These are phyloP conservation scores for Diplodia mutila DNA, from an alignment of 2,329 filamentous ascomycete genomes.

Conservation along the genomic window DNA sequence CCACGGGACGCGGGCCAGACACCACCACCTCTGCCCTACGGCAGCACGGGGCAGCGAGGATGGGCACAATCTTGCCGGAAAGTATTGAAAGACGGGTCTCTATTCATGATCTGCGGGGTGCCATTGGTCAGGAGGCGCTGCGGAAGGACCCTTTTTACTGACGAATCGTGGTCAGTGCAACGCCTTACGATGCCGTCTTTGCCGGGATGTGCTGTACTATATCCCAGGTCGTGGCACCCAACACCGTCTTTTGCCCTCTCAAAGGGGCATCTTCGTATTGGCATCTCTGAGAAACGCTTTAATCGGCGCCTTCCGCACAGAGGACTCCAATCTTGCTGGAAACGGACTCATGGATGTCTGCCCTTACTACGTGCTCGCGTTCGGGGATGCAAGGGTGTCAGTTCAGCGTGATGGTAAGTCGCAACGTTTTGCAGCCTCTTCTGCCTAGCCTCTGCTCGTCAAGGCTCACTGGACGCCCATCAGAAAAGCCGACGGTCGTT, in stretches of 20 bases:
- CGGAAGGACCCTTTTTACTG: neutral
- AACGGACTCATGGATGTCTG: neutral
- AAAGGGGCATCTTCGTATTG: neutral
- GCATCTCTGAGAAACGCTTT: neutral
- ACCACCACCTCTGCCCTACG: conserved; percentile 8
- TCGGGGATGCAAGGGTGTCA: conserved; percentile 6
- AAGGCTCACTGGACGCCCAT: neutral
- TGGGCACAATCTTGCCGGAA: neutral
- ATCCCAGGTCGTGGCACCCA: neutral
- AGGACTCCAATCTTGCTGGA: neutral
- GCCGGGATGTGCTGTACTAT: conserved; percentile 14
- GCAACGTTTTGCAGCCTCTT: neutral
- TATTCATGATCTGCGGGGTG: neutral
- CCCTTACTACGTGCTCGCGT: neutral
- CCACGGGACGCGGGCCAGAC: neutral
- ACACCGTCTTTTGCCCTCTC: conserved; percentile 11
- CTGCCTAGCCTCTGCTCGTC: neutral
- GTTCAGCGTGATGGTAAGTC: conserved; percentile 8
- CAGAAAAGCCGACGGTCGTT: conserved; percentile 7
- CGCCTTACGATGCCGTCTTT: conserved; percentile 13
- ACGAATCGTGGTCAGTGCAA: conserved; percentile 11
- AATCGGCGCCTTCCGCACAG: neutral
- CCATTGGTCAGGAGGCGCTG: neutral
- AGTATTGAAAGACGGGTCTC: neutral
- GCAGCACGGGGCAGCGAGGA: conserved; percentile 4